Base-by-base conservation (phyloP, 2,329 filamentous ascomycete genomes). In the Diaporthe ampelina region DNA sequence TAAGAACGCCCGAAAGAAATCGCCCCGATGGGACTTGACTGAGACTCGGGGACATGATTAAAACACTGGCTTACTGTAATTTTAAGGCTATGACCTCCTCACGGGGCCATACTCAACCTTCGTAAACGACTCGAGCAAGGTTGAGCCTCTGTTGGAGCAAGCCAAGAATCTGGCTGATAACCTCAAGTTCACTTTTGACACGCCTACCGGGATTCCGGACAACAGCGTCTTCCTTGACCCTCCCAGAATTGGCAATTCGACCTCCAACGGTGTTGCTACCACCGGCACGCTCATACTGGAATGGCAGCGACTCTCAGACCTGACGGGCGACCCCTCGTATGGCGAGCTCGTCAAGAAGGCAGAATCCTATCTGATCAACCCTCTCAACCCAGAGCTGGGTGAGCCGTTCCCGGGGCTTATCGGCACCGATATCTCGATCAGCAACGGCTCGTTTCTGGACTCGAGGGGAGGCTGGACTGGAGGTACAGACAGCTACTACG, bases 401-500 rank as follows among this genome's bases (percentile, higher is more conserved):
- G 91, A 96, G 83, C 93, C 94, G 0, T 97, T 91, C 82, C 94
- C 94, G 0, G 94, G 95, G 13, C 86, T 97, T 26, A 83, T 96
- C 0, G 95, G 95, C 7, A 91, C 88, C 37, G 84, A 89, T 63
- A 88, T 97, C 52, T 86, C 91, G 77, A 88, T 94, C 75, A 80
- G 84, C 1, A 91, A 89, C 4, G 95, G 95, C 26, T 79, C 85
- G 10, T 96, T 97, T 78, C 77, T 89, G 19, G 90, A 96, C 79
- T 88, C 88, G 32, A 79, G 77, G 1, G 94, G 95, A 69, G 93
- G 94, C 58, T 97, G 94, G 94, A 89, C 90, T 52, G 94, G 93
- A 68, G 93, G 93, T 9, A 89, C 89, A 40, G 94, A 97, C 82
- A 94, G 91, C 57, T 97, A 93, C 84, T 97, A 97, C 84, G 94